phyloP scores from a whole-genome alignment of 139 green algal species.

The Chlamydomonas schloesseri region DNA sequence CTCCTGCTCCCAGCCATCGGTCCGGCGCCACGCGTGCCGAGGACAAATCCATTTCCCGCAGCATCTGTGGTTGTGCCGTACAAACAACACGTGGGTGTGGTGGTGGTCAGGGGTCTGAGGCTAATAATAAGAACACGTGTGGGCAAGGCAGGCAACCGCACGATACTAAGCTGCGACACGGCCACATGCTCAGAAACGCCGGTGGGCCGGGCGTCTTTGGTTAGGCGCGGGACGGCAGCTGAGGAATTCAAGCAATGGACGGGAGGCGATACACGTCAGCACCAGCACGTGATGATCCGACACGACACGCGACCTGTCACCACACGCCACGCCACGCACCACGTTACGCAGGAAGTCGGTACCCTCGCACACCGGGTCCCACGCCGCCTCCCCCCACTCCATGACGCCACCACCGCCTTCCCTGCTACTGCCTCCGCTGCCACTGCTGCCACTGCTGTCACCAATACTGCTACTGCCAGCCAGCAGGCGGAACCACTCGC shows the following conservation, averaged over 20 bases:
- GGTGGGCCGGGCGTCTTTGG: too few species aligned
- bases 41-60: constrained; percentile 32
- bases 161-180: too few species aligned
- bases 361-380: constrained; percentile 35
- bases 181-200: too few species aligned
- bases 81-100: background rate
- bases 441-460: too few species aligned
- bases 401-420: background rate
- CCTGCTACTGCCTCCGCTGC: background rate
- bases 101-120: background rate
- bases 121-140: background rate
- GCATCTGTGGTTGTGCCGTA: background rate
- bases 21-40: constrained; percentile 23
- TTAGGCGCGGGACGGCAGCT: too few species aligned
- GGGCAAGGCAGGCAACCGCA: background rate
- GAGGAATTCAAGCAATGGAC: too few species aligned
- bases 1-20: constrained; percentile 47
- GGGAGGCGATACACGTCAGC: too few species aligned
- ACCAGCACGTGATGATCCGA: too few species aligned
- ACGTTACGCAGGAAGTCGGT: constrained; percentile 11
- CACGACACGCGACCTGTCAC: too few species aligned
- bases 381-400: background rate
- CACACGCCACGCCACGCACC: background rate
- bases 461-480: too few species aligned
- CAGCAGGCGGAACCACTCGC: too few species aligned